phyloP scores from a whole-genome alignment of 2,329 filamentous ascomycete genomes.

The Penicillium sp. region DNA sequence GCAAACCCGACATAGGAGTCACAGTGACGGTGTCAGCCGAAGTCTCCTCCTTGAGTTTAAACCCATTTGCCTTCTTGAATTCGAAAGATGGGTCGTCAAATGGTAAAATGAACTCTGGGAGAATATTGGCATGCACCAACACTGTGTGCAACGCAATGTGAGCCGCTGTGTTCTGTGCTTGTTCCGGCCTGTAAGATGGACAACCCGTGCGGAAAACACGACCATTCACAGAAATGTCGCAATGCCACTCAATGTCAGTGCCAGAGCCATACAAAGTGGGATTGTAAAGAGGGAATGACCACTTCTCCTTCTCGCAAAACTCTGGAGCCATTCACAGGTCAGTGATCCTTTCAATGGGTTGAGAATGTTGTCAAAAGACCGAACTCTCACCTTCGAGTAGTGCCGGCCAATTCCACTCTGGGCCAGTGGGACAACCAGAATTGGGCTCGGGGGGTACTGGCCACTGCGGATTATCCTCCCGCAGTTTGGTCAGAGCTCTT shows the following conservation, averaged over 20 bases:
- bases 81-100: neutral
- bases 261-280: neutral
- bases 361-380: neutral
- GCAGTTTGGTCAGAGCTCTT: slow-evolving; percentile 28
- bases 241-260: slow-evolving; percentile 15
- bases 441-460: slow-evolving; percentile 27
- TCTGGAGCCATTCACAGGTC: slow-evolving; percentile 13
- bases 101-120: slow-evolving; percentile 24
- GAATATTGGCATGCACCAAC: slow-evolving; percentile 25
- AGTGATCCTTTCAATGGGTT: neutral
- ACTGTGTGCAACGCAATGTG: slow-evolving; percentile 29
- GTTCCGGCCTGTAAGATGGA: slow-evolving; percentile 14
- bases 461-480: slow-evolving; percentile 25
- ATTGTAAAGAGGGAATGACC: neutral
- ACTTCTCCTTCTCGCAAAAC: slow-evolving; percentile 16
- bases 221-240: slow-evolving; percentile 25
- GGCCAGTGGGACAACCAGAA: slow-evolving; percentile 3
- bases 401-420: slow-evolving; percentile 30
- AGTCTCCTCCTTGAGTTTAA: neutral
- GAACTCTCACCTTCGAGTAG: slow-evolving; percentile 28
- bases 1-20: neutral
- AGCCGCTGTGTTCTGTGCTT: slow-evolving; percentile 30
- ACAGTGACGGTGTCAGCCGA: neutral
- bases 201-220: slow-evolving; percentile 18
- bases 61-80: neutral